phyloP scores from a whole-genome alignment of 371 early-diverging fungal species.

The Mucor sp. region DNA sequence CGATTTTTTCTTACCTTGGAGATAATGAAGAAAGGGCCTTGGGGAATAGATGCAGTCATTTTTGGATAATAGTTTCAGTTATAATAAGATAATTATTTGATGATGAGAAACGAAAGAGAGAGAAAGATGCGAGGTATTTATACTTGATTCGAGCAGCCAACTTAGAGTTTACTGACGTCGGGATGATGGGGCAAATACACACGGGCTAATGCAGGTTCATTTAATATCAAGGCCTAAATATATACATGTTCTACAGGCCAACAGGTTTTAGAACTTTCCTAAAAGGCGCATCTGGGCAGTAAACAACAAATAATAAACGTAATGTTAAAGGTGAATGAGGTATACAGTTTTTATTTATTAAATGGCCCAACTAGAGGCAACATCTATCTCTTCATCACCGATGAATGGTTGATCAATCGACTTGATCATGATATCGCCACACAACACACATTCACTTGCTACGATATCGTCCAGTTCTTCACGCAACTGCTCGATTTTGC shows the following conservation, averaged over 20 bases:
- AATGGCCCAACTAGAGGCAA: slow-evolving; percentile 58
- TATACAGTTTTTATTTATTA: slow-evolving; percentile 23
- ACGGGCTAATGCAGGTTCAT: not conserved
- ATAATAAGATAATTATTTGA: not conserved
- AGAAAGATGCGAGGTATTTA: not conserved
- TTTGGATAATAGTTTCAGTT: not conserved
- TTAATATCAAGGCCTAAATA: not conserved
- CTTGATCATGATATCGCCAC: slow-evolving; percentile 89
- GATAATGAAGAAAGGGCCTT: slow-evolving; percentile 24
- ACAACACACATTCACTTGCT: slow-evolving; percentile 43
- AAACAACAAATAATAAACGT: not conserved
- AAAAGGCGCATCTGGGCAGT: no score
- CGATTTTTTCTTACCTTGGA: slow-evolving; percentile 5
- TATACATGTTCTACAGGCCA: not conserved
- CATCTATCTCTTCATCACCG: slow-evolving; percentile 53
- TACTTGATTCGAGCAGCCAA: not conserved
- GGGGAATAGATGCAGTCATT: slow-evolving; percentile 17
- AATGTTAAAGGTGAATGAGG: not conserved
- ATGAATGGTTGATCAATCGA: slow-evolving; percentile 78
- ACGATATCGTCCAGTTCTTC: slow-evolving; percentile 25
- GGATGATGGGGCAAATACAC: not conserved
- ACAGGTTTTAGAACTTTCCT: not conserved
- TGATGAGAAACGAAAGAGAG: not conserved
- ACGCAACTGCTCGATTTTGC: slow-evolving; percentile 59
- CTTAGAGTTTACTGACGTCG: slow-evolving; percentile 7